Evolutionary conservation across 2,329 filamentous ascomycete species (phyloP), one percentile per base, ranked within the genome.

Genomic region (Cladosporium velox): DNA sequence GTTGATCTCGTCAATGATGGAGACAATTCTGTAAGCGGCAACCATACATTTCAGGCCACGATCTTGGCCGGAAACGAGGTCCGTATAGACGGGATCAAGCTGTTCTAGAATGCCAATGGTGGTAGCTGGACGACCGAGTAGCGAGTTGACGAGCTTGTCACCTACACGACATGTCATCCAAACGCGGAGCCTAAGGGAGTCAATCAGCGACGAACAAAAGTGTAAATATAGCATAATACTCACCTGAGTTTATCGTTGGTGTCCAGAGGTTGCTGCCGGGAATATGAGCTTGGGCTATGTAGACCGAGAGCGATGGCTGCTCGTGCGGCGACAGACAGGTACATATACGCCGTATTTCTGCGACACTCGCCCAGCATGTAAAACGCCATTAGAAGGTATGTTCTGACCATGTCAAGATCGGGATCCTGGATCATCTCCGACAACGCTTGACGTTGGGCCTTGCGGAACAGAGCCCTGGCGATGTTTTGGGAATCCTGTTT

Each of bases 271-370:
- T 21, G 68, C 69, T 52, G 68, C 57, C 4, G 66, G 65, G 57
- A 69, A 59, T 64, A 68, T 60, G 35, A 67, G 64, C 24, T 70
- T 8, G 60, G 49, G 68, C 21, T 70, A 76, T 88, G 85, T 7
- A 88, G 71, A 0, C 87, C 87, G 0, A 89, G 71, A 0, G 85
- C 84, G 3, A 84, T 82, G 0, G 87, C 86, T 0, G 86, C 84
- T 63, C 85, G 82, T 0, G 84, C 80, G 1, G 87, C 86, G 10
- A 88, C 82, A 0, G 86, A 86, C 2, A 89, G 73, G 65, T 88
- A 88, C 84, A 89, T 87, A 63, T 87, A 89, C 0, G 86, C 86
- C 0, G 86, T 81, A 65, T 88, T 88, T 10, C 86, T 79, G 35
- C 84, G 84, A 62, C 86, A 88, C 4, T 84, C 84, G 0, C 84